Conservation (phyloP, 176 grass and related monocot species). For the Bothriochloa decipiens region DNA sequence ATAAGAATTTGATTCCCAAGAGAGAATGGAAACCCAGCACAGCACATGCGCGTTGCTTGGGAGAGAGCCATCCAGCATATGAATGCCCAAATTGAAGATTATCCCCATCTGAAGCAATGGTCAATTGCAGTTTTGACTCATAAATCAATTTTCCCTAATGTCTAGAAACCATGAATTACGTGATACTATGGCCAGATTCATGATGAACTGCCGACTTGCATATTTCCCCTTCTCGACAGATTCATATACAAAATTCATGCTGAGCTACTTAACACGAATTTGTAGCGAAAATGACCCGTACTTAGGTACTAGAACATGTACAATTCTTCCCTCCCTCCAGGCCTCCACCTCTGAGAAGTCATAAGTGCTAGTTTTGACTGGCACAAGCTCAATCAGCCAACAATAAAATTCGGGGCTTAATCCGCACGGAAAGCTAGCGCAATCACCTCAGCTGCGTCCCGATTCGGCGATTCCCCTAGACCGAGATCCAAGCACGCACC, state of each 20-base stretch:
- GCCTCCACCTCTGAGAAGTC: not conserved
- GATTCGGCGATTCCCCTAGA: not conserved
- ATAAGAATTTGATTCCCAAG: not conserved
- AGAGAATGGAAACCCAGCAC: not conserved
- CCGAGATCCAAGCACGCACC: not conserved
- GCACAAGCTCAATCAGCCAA: not conserved
- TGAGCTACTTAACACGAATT: not conserved
- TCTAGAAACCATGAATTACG: not conserved
- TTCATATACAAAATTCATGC: not conserved
- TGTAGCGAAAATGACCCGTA: not conserved
- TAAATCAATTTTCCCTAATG: constrained; percentile 8
- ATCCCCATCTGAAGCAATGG: constrained; percentile 26
- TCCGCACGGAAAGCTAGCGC: not conserved
- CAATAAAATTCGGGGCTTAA: not conserved
- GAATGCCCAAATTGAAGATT: constrained; percentile 1
- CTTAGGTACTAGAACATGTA: not conserved
- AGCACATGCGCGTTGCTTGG: not conserved
- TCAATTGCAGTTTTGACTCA: constrained; percentile 25
- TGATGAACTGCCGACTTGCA: not conserved
- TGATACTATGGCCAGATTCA: not conserved
- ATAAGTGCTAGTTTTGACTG: not conserved
- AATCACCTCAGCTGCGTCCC: not conserved
- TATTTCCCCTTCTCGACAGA: not conserved
- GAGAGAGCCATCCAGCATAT: constrained; percentile 23
- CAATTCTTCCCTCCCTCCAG: not conserved